Conservation (phyloP, 1,284 basidiomycete species). For the Marasmius tenuissimus region DNA sequence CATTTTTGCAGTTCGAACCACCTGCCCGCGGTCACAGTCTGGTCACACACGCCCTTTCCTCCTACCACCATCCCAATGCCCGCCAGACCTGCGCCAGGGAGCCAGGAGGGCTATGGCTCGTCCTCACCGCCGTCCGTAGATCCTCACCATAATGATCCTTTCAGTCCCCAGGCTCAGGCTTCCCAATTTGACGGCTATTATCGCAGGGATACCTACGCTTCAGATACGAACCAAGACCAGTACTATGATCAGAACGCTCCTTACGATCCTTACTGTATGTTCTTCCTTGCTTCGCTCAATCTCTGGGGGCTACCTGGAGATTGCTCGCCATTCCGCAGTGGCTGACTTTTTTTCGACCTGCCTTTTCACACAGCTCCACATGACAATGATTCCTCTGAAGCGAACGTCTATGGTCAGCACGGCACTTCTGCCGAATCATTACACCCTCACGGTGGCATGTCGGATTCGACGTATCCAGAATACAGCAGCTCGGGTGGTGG, state of each 20-base stretch:
- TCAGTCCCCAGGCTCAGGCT: constrained; percentile 41
- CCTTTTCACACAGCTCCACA: constrained; percentile 49
- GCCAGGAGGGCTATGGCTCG: constrained; percentile 44
- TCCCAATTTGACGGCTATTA: constrained; percentile 55
- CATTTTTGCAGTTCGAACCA: constrained; percentile 9
- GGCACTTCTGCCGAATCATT: constrained; percentile 73
- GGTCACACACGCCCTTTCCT: constrained; percentile 14
- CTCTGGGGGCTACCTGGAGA: constrained; percentile 4
- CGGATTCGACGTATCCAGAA: constrained; percentile 62
- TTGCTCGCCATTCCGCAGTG: constrained; percentile 21
- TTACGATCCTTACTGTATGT: constrained; percentile 67
- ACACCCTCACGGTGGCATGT: constrained; percentile 45
- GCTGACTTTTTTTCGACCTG: constrained; percentile 20
- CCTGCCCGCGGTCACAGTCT: constrained; percentile 8
- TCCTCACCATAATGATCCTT: constrained; percentile 52
- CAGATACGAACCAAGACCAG: constrained; percentile 59
- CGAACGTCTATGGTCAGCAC: constrained; percentile 69
- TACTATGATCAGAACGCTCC: constrained; percentile 64
- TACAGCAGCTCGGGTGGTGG: constrained; percentile 55
- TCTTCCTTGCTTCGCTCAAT: neutral
- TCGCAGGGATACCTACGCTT: constrained; percentile 65
- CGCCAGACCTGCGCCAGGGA: constrained; percentile 41
- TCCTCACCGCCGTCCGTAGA: constrained; percentile 43
- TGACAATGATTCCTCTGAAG: constrained; percentile 75
- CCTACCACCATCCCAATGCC: constrained; percentile 32